phyloP scores from a whole-genome alignment of 768 basidiomycete species.

The Wakefieldia striispora region DNA sequence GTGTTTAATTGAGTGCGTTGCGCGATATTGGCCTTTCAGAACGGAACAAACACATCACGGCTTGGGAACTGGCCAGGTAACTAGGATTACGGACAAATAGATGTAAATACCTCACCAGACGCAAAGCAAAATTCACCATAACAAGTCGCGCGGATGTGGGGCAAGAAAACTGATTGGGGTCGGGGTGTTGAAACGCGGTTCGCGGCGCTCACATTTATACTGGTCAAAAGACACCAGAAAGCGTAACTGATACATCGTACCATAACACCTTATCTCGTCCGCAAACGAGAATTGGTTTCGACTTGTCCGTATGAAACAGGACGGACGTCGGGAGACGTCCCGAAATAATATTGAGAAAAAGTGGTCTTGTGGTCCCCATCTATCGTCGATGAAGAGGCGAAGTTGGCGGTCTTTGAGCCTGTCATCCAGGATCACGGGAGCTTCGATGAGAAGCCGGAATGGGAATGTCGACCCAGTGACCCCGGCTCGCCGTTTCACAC shows the following conservation, averaged over 20 bases:
- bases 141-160: conserved; percentile 1
- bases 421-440: not conserved
- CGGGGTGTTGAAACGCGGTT: not conserved
- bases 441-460: conserved; percentile 1
- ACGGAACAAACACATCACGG: conserved; percentile 2
- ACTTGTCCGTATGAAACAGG: not conserved
- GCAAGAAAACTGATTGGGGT: not conserved
- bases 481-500: conserved; percentile 6
- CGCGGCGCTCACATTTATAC: not conserved
- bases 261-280: not conserved
- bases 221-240: not conserved
- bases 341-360: not conserved
- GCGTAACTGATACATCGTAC: not conserved
- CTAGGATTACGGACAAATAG: not conserved
- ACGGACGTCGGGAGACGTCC: conserved; percentile 1
- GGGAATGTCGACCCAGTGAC: not conserved
- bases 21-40: not conserved
- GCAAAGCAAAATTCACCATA: not conserved
- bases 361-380: not conserved
- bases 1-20: not conserved
- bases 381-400: not conserved
- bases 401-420: not conserved
- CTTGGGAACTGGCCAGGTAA: not conserved
- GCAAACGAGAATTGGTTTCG: not conserved
- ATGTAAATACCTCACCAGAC: not conserved